Evolutionary conservation across 768 basidiomycete genomes (phyloP).

Genomic region (Boletus reticulatus): DNA sequence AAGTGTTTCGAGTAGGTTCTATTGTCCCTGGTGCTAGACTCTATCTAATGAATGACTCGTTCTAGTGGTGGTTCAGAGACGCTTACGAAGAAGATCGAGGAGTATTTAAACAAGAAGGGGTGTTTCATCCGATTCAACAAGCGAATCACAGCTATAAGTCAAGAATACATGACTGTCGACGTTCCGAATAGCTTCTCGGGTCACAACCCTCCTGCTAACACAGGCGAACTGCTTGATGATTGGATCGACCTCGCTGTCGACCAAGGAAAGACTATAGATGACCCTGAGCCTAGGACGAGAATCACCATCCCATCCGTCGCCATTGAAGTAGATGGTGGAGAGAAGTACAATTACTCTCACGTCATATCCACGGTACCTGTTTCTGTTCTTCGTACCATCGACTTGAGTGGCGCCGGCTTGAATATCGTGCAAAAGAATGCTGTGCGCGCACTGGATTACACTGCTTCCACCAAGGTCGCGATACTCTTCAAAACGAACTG

Average conservation of each 20-base stretch:
- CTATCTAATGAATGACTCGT: background rate
- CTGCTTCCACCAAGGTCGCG: background rate
- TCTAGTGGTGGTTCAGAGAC: constrained; percentile 4
- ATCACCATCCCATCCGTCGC: background rate
- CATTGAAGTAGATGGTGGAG: constrained; percentile 2
- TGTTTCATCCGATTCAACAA: background rate
- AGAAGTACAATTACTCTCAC: constrained; percentile 9
- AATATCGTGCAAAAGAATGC: constrained; percentile 8
- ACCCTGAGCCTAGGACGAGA: background rate
- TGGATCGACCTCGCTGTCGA: background rate
- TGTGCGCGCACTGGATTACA: background rate
- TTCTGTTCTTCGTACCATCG: constrained; percentile 1
- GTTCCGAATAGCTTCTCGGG: background rate
- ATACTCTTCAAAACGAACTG: constrained; percentile 12
- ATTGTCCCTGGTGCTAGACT: background rate
- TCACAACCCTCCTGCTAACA: too few relatives aligned
- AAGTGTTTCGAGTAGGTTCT: constrained; percentile 8
- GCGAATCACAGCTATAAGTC: constrained; percentile 2
- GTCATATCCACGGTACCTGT: constrained; percentile 9
- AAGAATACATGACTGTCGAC: background rate
- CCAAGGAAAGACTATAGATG: background rate
- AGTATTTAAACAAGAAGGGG: background rate
- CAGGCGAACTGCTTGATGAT: background rate
- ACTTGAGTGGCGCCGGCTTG: constrained; percentile 3
- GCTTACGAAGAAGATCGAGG: constrained; percentile 1